Conservation (phyloP, 2,329 filamentous ascomycete species). For the Hypoxylon sp. region DNA sequence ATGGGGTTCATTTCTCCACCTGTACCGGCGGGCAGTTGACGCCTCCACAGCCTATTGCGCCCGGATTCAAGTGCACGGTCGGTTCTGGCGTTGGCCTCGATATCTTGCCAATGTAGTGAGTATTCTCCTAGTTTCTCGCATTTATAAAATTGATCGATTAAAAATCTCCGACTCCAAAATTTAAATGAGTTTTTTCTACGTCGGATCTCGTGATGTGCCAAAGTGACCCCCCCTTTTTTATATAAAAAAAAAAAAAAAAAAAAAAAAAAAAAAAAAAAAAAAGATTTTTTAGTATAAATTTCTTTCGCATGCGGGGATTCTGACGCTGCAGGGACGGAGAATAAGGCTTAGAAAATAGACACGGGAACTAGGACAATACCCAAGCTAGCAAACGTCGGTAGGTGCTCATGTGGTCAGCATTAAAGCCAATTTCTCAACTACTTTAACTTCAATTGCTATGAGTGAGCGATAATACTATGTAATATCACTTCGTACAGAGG, state of each 20-base stretch:
- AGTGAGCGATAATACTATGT: too few species aligned
- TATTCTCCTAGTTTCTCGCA: background rate
- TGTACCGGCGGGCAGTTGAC: constrained; percentile 40
- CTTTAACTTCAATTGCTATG: too few species aligned
- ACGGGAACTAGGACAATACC: constrained; percentile 22
- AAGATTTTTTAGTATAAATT: too few species aligned
- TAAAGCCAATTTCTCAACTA: constrained; percentile 6
- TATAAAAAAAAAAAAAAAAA: too few species aligned
- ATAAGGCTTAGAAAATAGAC: constrained; percentile 1
- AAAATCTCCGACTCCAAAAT: too few species aligned
- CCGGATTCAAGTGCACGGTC: constrained; percentile 36
- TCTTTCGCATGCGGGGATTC: too few species aligned
- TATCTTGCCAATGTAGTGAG: constrained; percentile 28
- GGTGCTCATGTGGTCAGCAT: constrained; percentile 5
- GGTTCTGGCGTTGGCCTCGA: constrained; percentile 36
- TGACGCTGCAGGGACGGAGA: too few species aligned
- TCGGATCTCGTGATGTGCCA: too few species aligned
- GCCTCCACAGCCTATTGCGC: constrained; percentile 30
- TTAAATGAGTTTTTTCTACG: too few species aligned
- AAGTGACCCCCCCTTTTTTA: too few species aligned
- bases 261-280: too few species aligned
- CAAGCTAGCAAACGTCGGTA: constrained; percentile 19
- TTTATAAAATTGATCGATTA: background rate
- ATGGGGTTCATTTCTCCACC: constrained; percentile 38
- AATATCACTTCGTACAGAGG: too few species aligned